Percentiles rank a stretch among this genome's conserved stretches.
These are phyloP conservation scores for Sinapis alba DNA, from an alignment of 441 rosid species.

Conservation along the genomic window DNA sequence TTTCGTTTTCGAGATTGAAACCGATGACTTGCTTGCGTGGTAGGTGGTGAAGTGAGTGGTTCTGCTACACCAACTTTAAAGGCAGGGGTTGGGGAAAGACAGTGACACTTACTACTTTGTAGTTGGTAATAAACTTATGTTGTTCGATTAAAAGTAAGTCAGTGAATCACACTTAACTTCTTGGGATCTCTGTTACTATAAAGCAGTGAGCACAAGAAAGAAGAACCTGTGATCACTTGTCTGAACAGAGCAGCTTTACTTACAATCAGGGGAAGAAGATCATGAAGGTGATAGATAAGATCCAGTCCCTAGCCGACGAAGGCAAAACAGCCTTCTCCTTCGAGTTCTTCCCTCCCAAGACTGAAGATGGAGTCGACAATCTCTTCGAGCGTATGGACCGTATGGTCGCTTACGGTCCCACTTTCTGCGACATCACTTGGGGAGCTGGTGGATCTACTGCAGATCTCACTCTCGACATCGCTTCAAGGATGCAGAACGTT, in stretches of 20 bases:
- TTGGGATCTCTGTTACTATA: slow-evolving; percentile 25
- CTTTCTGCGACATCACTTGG: slow-evolving; percentile 98
- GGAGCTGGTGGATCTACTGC: slow-evolving; percentile 98
- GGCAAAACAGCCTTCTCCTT: slow-evolving; percentile 76
- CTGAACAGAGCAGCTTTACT: not conserved
- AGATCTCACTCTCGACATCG: slow-evolving; percentile 82
- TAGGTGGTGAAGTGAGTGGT: not conserved
- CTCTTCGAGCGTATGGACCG: slow-evolving; percentile 94
- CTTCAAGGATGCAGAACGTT: slow-evolving; percentile 86
- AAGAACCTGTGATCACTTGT: not conserved
- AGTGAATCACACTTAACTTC: not conserved
- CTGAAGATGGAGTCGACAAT: slow-evolving; percentile 91
- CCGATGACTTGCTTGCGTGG: not conserved
- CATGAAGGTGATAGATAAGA: slow-evolving; percentile 90
- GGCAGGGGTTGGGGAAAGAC: slow-evolving; percentile 3
- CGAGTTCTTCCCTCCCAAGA: slow-evolving; percentile 95
- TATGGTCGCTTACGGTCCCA: slow-evolving; percentile 78
- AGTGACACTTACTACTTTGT: not conserved
- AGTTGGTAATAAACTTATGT: not conserved
- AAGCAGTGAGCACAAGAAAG: slow-evolving; percentile 22
- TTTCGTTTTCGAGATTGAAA: not conserved
- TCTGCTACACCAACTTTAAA: not conserved
- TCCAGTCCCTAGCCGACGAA: slow-evolving; percentile 41
- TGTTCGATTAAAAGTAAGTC: not conserved
- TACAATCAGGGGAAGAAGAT: too few relatives aligned